These are phyloP conservation scores for Solanum rostratum DNA, from an alignment of 257 asterid species.

Conservation along the genomic window DNA sequence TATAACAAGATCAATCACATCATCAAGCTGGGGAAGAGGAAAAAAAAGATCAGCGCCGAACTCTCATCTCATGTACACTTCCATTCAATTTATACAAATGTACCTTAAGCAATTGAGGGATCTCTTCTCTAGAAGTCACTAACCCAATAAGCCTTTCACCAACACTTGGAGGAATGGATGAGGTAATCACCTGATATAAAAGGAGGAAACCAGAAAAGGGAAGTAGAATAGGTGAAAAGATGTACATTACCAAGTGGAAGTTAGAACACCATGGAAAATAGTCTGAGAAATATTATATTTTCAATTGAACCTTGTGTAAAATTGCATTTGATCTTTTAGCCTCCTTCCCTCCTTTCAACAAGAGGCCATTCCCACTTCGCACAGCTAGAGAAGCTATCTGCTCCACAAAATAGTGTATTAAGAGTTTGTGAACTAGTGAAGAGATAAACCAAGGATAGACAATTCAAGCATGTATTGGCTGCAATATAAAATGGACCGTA, in stretches of 20 bases:
- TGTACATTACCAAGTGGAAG: neutral
- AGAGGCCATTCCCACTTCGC: constrained; percentile 76
- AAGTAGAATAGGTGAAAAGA: neutral
- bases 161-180: constrained; percentile 52
- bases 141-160: constrained; percentile 71
- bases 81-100: neutral
- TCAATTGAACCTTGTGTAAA: constrained; percentile 48
- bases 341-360: constrained; percentile 83
- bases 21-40: constrained; percentile 47
- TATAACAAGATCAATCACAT: constrained; percentile 82
- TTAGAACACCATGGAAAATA: neutral
- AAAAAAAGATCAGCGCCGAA: neutral
- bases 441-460: neutral
- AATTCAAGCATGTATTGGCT: neutral
- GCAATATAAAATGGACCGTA: neutral
- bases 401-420: neutral
- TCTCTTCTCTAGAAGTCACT: constrained; percentile 71
- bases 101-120: constrained; percentile 79
- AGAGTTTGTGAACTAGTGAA: neutral
- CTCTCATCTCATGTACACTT: neutral
- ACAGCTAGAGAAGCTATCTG: constrained; percentile 85
- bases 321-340: constrained; percentile 59
- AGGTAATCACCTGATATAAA: constrained; percentile 45
- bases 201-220: neutral
- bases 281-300: neutral